A percentile compares a stretch with the other conserved stretches of the same genome.
Conservation (phyloP, 768 basidiomycete species). For the Leccinum broughii region DNA sequence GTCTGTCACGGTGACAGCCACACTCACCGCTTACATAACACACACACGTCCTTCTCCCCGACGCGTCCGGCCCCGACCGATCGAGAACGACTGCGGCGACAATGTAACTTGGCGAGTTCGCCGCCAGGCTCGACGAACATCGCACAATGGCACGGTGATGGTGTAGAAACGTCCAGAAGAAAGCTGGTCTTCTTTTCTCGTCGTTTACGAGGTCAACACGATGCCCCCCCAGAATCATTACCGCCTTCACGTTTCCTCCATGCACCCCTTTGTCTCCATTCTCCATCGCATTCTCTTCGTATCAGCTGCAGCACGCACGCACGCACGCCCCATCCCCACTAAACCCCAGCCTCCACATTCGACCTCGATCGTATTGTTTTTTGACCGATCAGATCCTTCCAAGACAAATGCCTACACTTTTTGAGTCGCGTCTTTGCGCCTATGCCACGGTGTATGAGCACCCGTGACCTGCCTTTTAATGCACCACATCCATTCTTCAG, state of each 20-base stretch:
- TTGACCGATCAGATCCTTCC: constrained; percentile 23
- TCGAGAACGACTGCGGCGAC: constrained; percentile 6
- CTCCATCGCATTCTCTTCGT: constrained; percentile 16
- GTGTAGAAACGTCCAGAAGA: background rate
- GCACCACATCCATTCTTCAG: constrained; percentile 18
- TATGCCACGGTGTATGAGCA: constrained; percentile 9
- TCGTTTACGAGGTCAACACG: constrained; percentile 7
- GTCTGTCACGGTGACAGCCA: background rate
- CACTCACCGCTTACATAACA: constrained; percentile 19
- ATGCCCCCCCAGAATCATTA: constrained; percentile 17
- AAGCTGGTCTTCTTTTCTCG: background rate
- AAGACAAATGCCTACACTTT: background rate
- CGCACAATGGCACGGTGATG: background rate
- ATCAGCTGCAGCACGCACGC: constrained; percentile 15
- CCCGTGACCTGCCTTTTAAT: constrained; percentile 13
- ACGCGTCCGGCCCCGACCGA: background rate
- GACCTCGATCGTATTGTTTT: constrained; percentile 3
- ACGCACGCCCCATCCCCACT: constrained; percentile 11
- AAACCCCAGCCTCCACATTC: constrained; percentile 8
- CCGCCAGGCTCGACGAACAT: background rate
- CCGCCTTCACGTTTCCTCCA: constrained; percentile 25
- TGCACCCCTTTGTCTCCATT: constrained; percentile 20
- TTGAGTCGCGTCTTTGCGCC: constrained; percentile 4
- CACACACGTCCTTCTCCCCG: background rate
- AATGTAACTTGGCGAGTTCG: constrained; percentile 1